Conservation (phyloP, 306 rosid genomes). For the Dryas octopetala region DNA sequence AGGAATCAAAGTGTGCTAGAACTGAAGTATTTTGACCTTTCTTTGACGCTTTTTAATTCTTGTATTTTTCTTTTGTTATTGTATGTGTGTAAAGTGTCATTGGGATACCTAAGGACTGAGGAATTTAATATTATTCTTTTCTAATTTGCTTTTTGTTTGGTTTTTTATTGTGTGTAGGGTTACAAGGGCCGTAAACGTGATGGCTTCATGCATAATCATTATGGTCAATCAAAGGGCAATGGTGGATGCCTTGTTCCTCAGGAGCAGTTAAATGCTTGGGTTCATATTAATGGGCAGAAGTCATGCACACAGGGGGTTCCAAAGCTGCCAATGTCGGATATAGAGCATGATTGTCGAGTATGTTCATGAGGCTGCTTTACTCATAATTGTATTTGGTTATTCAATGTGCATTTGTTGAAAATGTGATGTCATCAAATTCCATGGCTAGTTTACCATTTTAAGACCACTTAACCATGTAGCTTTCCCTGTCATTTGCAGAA, state of each 20-base stretch:
- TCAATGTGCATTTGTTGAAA: neutral
- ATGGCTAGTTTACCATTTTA: neutral
- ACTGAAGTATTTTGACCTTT: constrained; percentile 43
- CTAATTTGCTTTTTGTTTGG: neutral
- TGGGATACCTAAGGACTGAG: constrained; percentile 4
- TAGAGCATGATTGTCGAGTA: constrained; percentile 64
- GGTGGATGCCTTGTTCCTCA: constrained; percentile 60
- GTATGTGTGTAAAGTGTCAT: neutral
- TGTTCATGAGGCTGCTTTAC: constrained; percentile 25
- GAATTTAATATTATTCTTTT: neutral
- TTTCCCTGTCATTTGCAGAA: constrained; percentile 43
- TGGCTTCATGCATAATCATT: constrained; percentile 38
- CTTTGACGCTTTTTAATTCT: neutral
- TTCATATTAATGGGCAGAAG: constrained; percentile 60
- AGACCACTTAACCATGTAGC: neutral
- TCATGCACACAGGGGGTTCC: constrained; percentile 38
- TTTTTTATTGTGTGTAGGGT: constrained; percentile 41
- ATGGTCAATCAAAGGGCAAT: constrained; percentile 30
- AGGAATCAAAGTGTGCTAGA: constrained; percentile 54
- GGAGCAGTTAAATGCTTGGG: constrained; percentile 77
- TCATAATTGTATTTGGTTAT: constrained; percentile 4
- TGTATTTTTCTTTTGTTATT: neutral
- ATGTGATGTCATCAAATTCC: neutral
- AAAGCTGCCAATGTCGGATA: constrained; percentile 39
- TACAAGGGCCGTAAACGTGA: constrained; percentile 63